Conservation (phyloP, 106 monocot genomes). For the Triglochin maritima region DNA sequence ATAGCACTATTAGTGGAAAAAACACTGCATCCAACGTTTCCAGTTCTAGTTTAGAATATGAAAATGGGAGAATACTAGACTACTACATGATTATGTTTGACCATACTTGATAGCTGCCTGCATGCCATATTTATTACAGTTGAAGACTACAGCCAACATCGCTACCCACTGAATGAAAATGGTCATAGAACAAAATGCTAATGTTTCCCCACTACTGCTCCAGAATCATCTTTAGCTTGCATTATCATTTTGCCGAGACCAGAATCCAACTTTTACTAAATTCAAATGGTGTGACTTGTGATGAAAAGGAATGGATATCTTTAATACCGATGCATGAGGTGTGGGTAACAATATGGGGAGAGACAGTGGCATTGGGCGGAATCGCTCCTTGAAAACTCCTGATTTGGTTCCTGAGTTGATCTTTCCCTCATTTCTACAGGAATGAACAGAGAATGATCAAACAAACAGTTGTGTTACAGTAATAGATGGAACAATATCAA, state of each 20-base stretch:
- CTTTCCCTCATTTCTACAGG: constrained; percentile 43
- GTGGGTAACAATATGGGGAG: constrained; percentile 69
- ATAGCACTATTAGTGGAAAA: neutral
- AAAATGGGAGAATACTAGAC: no score
- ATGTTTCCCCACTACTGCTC: no score
- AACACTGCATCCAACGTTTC: neutral
- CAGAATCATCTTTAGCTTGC: no score
- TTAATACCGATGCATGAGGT: constrained; percentile 71
- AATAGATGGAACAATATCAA: neutral
- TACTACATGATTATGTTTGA: neutral
- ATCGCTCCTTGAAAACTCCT: constrained; percentile 56
- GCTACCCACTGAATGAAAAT: no score
- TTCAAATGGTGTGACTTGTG: neutral
- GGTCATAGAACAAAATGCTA: no score
- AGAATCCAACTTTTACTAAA: neutral
- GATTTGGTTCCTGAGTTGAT: constrained; percentile 22
- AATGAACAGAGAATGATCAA: constrained; percentile 1
- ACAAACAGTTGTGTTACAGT: neutral
- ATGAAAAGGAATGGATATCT: neutral
- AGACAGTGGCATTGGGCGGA: constrained; percentile 79
- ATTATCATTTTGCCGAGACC: neutral
- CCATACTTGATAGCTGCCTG: no score
- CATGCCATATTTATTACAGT: no score
- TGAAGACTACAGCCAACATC: no score
- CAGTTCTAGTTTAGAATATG: no score